Percentiles rank a stretch among this genome's conserved stretches.
Conservation (phyloP, 1,284 basidiomycete species). For the Trametes polyzona region DNA sequence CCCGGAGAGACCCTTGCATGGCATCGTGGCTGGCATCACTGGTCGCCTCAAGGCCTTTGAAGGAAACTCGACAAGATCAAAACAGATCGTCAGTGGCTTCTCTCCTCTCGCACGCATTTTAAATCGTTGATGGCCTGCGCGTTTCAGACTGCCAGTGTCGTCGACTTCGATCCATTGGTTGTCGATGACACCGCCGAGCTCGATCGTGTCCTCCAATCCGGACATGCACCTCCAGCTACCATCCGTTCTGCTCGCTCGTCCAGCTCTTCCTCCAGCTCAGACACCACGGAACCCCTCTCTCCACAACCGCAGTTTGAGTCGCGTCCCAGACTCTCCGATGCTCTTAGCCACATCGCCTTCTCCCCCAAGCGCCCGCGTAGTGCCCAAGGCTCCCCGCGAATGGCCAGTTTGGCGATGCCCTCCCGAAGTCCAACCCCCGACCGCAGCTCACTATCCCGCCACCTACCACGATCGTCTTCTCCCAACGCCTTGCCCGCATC, state of each 20-base stretch:
- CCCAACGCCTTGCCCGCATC: conserved; percentile 15
- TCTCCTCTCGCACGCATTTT: not conserved
- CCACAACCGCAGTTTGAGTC: conserved; percentile 30
- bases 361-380: conserved; percentile 72
- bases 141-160: conserved; percentile 30
- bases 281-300: conserved; percentile 41
- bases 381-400: conserved; percentile 38
- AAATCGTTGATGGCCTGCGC: conserved; percentile 6
- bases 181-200: conserved; percentile 65
- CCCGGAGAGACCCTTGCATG: conserved; percentile 80
- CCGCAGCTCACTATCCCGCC: conserved; percentile 17
- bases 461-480: conserved; percentile 15
- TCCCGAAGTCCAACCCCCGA: conserved; percentile 19
- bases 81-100: conserved; percentile 45
- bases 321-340: conserved; percentile 67
- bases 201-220: conserved; percentile 62
- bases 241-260: conserved; percentile 48
- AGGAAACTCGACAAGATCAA: conserved; percentile 51
- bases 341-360: conserved; percentile 64
- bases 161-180: conserved; percentile 53
- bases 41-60: conserved; percentile 56
- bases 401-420: conserved; percentile 20
- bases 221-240: conserved; percentile 43
- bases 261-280: conserved; percentile 45
- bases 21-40: conserved; percentile 65